Percentiles rank a stretch among this genome's conserved stretches.
Evolutionary conservation across 2,329 filamentous ascomycete genomes (phyloP).

Genomic region (Penicillium sclerotiorum): DNA sequence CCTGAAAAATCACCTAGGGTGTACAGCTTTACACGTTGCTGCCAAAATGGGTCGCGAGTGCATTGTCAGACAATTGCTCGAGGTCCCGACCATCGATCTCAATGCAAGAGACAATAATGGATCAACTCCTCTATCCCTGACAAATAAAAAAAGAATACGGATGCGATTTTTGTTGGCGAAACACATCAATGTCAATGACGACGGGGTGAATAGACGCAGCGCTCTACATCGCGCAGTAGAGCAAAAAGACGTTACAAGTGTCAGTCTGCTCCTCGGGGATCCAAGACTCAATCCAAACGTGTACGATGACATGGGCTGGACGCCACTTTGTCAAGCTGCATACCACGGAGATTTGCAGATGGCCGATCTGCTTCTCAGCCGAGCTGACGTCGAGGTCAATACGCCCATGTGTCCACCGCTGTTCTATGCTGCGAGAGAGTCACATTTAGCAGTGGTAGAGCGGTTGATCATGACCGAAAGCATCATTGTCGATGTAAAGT

Average conservation of each 20-base stretch:
- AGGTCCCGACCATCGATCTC: neutral
- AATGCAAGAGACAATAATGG: neutral
- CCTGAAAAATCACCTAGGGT: neutral
- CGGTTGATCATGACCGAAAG: neutral
- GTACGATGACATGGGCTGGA: neutral
- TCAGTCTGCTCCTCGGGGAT: neutral
- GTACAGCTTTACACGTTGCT: neutral
- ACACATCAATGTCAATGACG: neutral
- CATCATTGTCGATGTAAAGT: neutral
- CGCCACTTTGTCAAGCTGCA: neutral
- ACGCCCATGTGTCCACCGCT: neutral
- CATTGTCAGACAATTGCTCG: neutral
- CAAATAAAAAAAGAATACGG: neutral
- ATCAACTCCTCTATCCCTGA: neutral
- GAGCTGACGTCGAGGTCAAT: neutral
- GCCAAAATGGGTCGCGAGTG: neutral
- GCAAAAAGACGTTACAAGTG: neutral
- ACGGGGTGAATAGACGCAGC: neutral
- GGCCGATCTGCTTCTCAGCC: neutral
- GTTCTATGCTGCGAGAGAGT: neutral
- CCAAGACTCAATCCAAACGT: neutral
- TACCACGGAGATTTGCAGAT: neutral
- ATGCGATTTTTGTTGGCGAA: neutral
- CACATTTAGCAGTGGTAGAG: neutral
- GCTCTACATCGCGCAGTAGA: neutral